Percentiles rank a stretch among this genome's conserved stretches.
phyloP scores from a whole-genome alignment of 1,139 yeast species.

The Pneumocystis jirovecii region DNA sequence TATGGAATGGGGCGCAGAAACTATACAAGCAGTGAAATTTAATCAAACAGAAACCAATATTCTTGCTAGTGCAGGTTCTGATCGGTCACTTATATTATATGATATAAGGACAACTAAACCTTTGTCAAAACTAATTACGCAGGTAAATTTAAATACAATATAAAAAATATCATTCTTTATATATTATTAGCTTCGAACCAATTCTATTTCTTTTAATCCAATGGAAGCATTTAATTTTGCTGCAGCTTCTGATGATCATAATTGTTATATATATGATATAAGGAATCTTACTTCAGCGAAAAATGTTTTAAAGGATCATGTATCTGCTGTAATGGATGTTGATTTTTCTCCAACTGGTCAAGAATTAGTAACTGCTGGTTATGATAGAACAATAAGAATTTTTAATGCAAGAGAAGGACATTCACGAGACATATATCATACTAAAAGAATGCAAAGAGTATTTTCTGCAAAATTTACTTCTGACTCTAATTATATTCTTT shows the following conservation, averaged over 20 bases:
- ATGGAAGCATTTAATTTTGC: conserved; percentile 94
- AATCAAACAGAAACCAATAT: conserved; percentile 83
- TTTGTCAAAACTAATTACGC: conserved; percentile 71
- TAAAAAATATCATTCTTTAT: background rate
- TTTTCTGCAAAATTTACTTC: conserved; percentile 71
- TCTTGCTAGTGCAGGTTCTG: conserved; percentile 83
- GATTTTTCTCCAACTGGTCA: conserved; percentile 96
- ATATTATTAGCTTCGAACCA: conserved; percentile 47
- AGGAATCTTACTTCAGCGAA: conserved; percentile 65
- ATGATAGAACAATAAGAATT: conserved; percentile 81
- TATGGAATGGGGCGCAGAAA: conserved; percentile 93
- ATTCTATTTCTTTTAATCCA: conserved; percentile 89
- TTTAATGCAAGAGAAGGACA: conserved; percentile 70
- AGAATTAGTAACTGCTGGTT: conserved; percentile 87
- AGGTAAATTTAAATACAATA: background rate
- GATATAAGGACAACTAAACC: conserved; percentile 90
- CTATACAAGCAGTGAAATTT: conserved; percentile 64
- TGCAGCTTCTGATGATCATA: conserved; percentile 87
- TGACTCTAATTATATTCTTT: conserved; percentile 72
- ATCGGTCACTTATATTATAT: conserved; percentile 76
- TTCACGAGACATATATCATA: conserved; percentile 87
- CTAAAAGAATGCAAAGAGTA: conserved; percentile 93
- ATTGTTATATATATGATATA: conserved; percentile 92
- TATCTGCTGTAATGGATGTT: conserved; percentile 85
- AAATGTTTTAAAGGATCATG: conserved; percentile 88